Percentiles rank a stretch among this genome's conserved stretches.
phyloP scores from a whole-genome alignment of 2,329 filamentous ascomycete genomes.

The Simplicillium aogashimaense region DNA sequence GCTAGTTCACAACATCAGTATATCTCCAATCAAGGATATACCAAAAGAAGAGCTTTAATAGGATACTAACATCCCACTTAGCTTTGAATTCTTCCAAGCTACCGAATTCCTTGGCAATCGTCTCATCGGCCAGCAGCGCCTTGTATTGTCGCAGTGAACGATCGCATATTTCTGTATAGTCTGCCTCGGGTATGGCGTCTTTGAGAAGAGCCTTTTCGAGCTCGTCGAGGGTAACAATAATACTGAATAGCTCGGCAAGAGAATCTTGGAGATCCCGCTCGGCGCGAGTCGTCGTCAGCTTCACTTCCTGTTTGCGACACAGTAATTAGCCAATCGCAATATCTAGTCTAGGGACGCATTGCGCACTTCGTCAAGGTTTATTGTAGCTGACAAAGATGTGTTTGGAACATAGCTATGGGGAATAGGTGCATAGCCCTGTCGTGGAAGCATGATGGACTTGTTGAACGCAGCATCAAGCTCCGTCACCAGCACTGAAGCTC shows the following conservation, averaged over 20 bases:
- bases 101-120: slow-evolving; percentile 77
- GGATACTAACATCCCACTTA: slow-evolving; percentile 70
- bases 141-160: slow-evolving; percentile 94
- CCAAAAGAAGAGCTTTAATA: background rate
- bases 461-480: background rate
- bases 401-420: slow-evolving; percentile 89
- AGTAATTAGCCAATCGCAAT: background rate
- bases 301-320: slow-evolving; percentile 61
- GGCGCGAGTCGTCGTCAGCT: slow-evolving; percentile 73
- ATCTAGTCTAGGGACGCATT: background rate
- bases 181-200: slow-evolving; percentile 81
- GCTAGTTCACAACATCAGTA: slow-evolving; percentile 35
- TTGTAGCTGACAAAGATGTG: slow-evolving; percentile 71
- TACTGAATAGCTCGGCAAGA: slow-evolving; percentile 93
- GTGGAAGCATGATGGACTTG: slow-evolving; percentile 36
- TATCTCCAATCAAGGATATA: background rate
- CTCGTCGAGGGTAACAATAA: slow-evolving; percentile 89
- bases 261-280: slow-evolving; percentile 94
- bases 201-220: slow-evolving; percentile 95
- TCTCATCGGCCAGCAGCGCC: slow-evolving; percentile 82
- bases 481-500: no score
- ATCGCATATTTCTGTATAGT: slow-evolving; percentile 95
- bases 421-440: slow-evolving; percentile 76
- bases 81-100: slow-evolving; percentile 85
- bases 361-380: slow-evolving; percentile 81